Conservation (phyloP, 2,329 filamentous ascomycete genomes). For the Colletotrichum tamarilloi region DNA sequence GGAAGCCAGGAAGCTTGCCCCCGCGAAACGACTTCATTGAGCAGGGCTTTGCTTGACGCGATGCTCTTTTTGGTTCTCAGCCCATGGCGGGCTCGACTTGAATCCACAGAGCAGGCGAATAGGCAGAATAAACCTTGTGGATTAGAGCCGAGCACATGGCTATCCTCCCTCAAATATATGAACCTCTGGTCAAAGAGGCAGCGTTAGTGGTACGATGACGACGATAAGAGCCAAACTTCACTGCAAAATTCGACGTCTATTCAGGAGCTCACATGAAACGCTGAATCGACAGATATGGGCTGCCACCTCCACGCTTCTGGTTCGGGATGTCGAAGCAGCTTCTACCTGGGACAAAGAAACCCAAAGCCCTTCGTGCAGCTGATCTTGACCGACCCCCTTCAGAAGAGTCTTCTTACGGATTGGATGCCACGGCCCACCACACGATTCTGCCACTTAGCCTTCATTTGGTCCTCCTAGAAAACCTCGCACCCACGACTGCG, state of each 20-base stretch:
- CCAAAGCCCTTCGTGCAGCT: background rate
- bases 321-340: background rate
- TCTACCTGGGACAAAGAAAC: background rate
- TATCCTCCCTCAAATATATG: conserved; percentile 3
- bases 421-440: background rate
- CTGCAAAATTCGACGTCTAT: background rate
- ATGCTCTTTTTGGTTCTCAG: background rate
- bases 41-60: background rate
- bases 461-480: background rate
- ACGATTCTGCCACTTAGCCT: background rate
- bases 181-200: background rate
- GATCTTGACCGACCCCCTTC: no score
- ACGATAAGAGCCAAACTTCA: background rate
- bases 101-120: background rate
- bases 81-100: background rate
- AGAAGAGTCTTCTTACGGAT: background rate
- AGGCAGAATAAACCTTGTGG: background rate
- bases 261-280: background rate
- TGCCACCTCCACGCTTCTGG: background rate
- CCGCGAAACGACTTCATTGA: conserved; percentile 12
- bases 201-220: background rate
- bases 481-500: background rate
- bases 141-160: background rate
- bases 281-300: background rate
- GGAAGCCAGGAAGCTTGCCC: background rate